Evolutionary conservation across 495 filamentous ascomycete genomes (phyloP), one percentile per base, ranked within the genome.

Genomic region (Rhizodiscina lignyota): DNA sequence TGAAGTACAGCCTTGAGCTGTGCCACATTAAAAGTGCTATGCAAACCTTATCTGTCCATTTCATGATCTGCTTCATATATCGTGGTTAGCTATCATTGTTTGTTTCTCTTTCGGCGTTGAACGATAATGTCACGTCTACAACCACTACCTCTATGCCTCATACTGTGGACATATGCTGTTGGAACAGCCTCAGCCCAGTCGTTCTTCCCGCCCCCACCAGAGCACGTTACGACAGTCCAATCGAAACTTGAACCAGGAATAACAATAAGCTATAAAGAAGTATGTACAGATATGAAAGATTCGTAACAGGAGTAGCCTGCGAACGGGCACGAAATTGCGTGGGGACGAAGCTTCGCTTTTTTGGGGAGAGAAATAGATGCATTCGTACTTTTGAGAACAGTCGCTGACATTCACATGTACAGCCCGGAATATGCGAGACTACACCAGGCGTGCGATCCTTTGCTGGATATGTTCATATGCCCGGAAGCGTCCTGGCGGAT

Each of bases 191-290:
- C n/a, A n/a, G 52, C 49, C 13, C 33, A 40, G 5, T 45, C 48
- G 31, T 70, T 74, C 36, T 75, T 77, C 42, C 73, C 73, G 23
- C 69, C 71, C 4, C 47, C 52, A 1, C 66, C 61, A 1, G 61
- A 74, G 35, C 61, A 56, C 10, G 41, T 75, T 21, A 73, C 60
- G 15, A 56, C 68, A 5, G 39, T 78, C 2, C 35, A 72, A 17
- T 76, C 71, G 8, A 66, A 67, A 39, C 66, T 72, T 32, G 56
- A 67, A 19, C 54, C 72, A 20, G 72, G 67, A 4, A 66, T 77
- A 1, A 61, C 50, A 24, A 76, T 78, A 12, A 71, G 69, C 15
- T 78, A 76, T 42, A 78, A 76, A 58, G 60, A 76, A 55, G 73
- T 74, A 48, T 21, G 54, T 29, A 4, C 13, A 11, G 13, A 2